Base-by-base conservation (phyloP, 1,284 basidiomycete species). In the Veloboletus limbatus region DNA sequence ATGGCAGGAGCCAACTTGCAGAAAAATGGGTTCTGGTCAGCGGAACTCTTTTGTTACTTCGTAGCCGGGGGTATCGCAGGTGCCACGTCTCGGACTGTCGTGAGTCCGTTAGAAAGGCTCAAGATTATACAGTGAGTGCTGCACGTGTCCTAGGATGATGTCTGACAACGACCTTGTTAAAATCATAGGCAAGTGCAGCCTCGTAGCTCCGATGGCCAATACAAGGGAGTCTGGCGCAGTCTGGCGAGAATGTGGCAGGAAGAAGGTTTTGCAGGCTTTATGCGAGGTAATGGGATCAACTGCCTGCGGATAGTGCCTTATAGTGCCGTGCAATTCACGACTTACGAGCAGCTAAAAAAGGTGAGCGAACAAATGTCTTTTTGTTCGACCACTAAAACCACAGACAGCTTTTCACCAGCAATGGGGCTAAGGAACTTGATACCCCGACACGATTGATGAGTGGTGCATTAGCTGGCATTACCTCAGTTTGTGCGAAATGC, bases 211-310 rank as follows among this genome's bases (percentile, higher is more conserved):
- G 72, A 81, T 55, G 67, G 71, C 32, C 84, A 87, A 54, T 95
- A 95, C 67, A 81, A 76, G 56, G 89, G 90, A 21, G 88, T 95
- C 40, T 93, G 87, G 86, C 69, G 79, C 18, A 87, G 84, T 57
- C 75, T 95, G 36, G 73, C 77, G 38, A 79, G 92, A 47, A 97
- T 97, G 85, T 96, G 91, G 88, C 74, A 75, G 55, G 92, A 96
- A 63, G 95, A 97, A 68, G 95, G 94, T 2, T 88, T 94, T 66
- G 78, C 71, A 57, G 95, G 95, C 3, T 94, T 84, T 67, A 95
- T 97, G 92, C 78, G 92, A 55, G 88, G 88, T 13, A 90, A 89
- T 62, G 93, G 92, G 13, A 91, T 96, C 65, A 97, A 97, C 67
- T 96, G 94, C 66, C 65, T 97, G 54, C 80, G 94, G 44, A 93